These are phyloP conservation scores for Plasmodiophora brassicae DNA, from an alignment of 208 protist genomes.

Conservation along the genomic window DNA sequence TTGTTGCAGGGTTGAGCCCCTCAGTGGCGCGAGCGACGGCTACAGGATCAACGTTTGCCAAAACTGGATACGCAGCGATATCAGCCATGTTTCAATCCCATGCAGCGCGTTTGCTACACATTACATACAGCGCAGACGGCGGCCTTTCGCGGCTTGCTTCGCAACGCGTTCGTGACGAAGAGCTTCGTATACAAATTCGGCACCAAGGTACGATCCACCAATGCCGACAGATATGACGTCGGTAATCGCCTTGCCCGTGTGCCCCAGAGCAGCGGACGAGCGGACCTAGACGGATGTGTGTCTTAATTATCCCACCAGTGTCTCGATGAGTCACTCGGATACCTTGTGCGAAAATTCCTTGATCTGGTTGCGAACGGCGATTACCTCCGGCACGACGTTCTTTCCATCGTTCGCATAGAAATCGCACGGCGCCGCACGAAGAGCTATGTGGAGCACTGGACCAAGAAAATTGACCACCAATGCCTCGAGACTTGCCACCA, in stretches of 20 bases:
- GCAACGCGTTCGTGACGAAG: background rate
- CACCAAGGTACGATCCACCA: slow-evolving; percentile 53
- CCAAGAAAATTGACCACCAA: background rate
- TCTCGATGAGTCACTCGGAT: background rate
- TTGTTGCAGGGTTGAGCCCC: slow-evolving; percentile 45
- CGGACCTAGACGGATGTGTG: slow-evolving; percentile 41
- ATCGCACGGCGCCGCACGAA: slow-evolving; percentile 29
- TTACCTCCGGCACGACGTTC: slow-evolving; percentile 53
- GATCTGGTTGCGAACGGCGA: slow-evolving; percentile 42
- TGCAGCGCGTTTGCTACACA: too few relatives aligned
- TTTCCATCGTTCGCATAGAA: slow-evolving; percentile 29
- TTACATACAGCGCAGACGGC: slow-evolving; percentile 28
- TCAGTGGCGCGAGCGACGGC: slow-evolving; percentile 11
- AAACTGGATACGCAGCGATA: background rate
- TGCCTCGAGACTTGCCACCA: background rate
- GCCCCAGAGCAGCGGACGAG: slow-evolving; percentile 39
- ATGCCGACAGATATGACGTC: slow-evolving; percentile 60
- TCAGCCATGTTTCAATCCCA: background rate
- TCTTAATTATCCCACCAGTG: slow-evolving; percentile 25
- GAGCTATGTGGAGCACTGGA: slow-evolving; percentile 47
- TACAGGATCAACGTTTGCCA: slow-evolving; percentile 47
- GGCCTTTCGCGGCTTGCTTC: slow-evolving; percentile 2
- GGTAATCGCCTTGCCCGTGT: slow-evolving; percentile 53
- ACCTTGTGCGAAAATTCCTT: slow-evolving; percentile 36
- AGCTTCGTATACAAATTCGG: slow-evolving; percentile 48